Conservation (phyloP, 2,329 filamentous ascomycete species). For the Cladophialophora yegresii region DNA sequence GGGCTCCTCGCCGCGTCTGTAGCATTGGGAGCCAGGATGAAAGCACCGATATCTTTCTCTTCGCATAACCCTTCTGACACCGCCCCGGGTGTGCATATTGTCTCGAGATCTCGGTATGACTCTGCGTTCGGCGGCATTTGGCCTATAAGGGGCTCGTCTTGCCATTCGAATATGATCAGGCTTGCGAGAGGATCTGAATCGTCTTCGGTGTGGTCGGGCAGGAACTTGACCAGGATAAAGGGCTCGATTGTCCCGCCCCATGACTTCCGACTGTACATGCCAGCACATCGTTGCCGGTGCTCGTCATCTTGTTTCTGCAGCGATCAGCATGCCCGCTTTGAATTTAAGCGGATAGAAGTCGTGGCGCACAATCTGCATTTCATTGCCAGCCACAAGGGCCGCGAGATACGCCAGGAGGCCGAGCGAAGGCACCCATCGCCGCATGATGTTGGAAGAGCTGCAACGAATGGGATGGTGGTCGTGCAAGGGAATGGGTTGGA, state of each 20-base stretch:
- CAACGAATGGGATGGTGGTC: not conserved
- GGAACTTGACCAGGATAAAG: constrained; percentile 82
- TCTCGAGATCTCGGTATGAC: constrained; percentile 62
- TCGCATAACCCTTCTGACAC: constrained; percentile 73
- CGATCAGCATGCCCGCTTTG: constrained; percentile 16
- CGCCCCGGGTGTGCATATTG: constrained; percentile 74
- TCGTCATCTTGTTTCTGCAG: constrained; percentile 71
- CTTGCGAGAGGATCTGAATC: constrained; percentile 75
- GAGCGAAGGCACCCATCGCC: constrained; percentile 34
- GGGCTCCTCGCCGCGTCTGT: constrained; percentile 68
- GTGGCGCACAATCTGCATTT: constrained; percentile 47
- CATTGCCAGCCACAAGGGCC: constrained; percentile 45
- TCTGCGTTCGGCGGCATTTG: constrained; percentile 60
- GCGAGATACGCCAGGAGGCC: constrained; percentile 33
- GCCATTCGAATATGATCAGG: constrained; percentile 92
- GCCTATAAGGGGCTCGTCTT: constrained; percentile 77
- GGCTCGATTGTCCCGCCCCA: constrained; percentile 90
- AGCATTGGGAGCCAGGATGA: constrained; percentile 76
- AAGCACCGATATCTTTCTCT: constrained; percentile 75
- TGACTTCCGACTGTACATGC: constrained; percentile 88
- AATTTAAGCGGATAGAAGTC: not conserved
- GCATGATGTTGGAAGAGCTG: constrained; percentile 25
- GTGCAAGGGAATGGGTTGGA: not conserved
- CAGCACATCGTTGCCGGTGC: constrained; percentile 79
- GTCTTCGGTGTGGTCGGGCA: constrained; percentile 56